These are phyloP conservation scores for Lactarius pseudohatsudake DNA, from an alignment of 768 basidiomycete species.

Conservation along the genomic window DNA sequence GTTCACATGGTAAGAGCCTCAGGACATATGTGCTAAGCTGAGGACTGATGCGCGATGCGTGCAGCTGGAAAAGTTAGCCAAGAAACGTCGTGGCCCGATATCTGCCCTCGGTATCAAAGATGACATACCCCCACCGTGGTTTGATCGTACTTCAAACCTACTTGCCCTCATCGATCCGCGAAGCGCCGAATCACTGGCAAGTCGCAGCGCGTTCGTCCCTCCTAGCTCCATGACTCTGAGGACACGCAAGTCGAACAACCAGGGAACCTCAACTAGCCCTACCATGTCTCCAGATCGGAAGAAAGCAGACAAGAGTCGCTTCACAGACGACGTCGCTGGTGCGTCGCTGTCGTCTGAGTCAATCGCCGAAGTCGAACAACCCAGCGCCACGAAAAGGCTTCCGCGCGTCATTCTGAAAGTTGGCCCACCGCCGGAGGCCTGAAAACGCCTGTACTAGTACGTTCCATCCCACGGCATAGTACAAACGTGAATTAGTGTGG, in stretches of 20 bases:
- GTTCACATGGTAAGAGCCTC: conserved; percentile 19
- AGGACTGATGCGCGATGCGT: background rate
- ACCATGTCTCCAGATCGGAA: conserved; percentile 11
- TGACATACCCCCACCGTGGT: conserved; percentile 15
- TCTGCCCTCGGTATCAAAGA: conserved; percentile 11
- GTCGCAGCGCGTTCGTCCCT: conserved; percentile 13
- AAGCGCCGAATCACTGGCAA: conserved; percentile 9
- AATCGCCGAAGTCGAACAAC: conserved; percentile 8
- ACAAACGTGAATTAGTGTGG: background rate
- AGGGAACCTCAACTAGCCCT: conserved; percentile 1
- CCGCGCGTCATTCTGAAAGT: conserved; percentile 29
- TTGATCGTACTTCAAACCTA: conserved; percentile 25
- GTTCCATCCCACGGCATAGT: background rate
- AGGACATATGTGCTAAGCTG: background rate
- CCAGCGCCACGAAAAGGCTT: conserved; percentile 22
- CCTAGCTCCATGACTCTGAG: conserved; percentile 27
- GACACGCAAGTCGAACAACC: conserved; percentile 12
- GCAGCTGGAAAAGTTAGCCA: conserved; percentile 26
- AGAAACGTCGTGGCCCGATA: conserved; percentile 21
- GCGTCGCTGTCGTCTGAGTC: conserved; percentile 5
- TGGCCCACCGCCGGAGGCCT: conserved; percentile 22
- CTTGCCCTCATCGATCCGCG: conserved; percentile 21
- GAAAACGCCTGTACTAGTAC: background rate
- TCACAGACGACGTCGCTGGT: background rate
- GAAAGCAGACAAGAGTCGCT: conserved; percentile 3